Base-by-base conservation (phyloP, 805 yeast species). In the Candida endomychidarum region DNA sequence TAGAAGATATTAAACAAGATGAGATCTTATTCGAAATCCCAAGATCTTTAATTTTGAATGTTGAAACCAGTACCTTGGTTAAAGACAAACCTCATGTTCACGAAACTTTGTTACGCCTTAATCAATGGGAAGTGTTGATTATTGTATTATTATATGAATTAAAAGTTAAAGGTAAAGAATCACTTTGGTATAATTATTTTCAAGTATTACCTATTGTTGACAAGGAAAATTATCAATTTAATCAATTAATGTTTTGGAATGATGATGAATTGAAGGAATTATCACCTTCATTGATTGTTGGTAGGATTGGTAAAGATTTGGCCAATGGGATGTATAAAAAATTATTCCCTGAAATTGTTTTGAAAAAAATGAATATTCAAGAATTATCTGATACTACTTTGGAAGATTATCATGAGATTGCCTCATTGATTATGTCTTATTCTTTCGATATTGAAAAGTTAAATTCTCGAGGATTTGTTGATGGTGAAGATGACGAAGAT, bases 401-500 rank as follows among this genome's bases (percentile, higher is more conserved):
- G 31, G 81, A 76, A 2, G 77, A 75, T 8, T 93, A 85, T 57
- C 82, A 81, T 49, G 65, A 73, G 25, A 78, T 85, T 43, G 97
- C 96, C 0, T 80, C 88, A 28, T 63, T 86, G 11, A 86, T 93
- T 34, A 78, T 89, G 87, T 77, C 96, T 0, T 91, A 91, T 53
- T 86, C 96, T 0, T 91, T 93, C 61, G 99, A 93, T 57, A 85
- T 87, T 10, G 84, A 77, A 46, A 52, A 70, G 56, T 16, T 68
- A 57, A 25, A 60, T 9, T 17, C 22, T n/a, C 19, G 24, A 12
- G 51, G 51, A 6, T 26, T 19, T 36, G 51, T 47, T 14, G 41
- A 41, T 20, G 56, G 56, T 2, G 60, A 56, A 5, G 58, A 50
- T 2, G 56, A 50, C 0, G 59, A 48, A 1, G 58, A 56, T 7